Base-by-base conservation (phyloP, 164 flowering plant genomes). In the Chimonanthus salicifolius region DNA sequence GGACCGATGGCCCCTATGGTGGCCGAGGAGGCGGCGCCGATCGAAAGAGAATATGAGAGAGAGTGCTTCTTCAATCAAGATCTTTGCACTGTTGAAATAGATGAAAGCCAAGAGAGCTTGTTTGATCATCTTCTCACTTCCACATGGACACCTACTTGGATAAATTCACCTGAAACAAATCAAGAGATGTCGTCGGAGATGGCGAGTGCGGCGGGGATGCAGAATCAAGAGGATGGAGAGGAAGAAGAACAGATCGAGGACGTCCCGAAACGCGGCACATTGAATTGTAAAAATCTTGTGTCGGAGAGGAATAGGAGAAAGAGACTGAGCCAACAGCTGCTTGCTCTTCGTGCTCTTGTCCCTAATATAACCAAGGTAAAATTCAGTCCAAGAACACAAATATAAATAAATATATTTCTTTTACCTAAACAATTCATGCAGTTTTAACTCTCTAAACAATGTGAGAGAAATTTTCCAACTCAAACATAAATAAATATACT, bases 291-390 rank as follows among this genome's bases (percentile, higher is more conserved):
- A 65, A 81, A 81, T 33, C 68, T 81, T 58, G 78, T 81, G 4
- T 78, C 83, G 6, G 83, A 81, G 72, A 81, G 83, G 75, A 81
- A 81, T 49, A 16, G 83, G 43, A 81, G 83, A 67, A 78, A 78
- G 76, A 70, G 80, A 64, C 72, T 81, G 3, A 78, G 81, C 63
- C 78, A 75, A 47, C 80, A 78, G 48, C 60, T 81, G 47, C 79
- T 78, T 16, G 74, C 83, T 33, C 74, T 81, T 45, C 80, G 83
- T 9, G 76, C 81, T 15, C 76, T 81, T 9, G 83, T 81, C 7
- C 83, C 80, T n/a, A 81, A 81, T 48, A 81, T 81, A 68, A 81
- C 83, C 47, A 81, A 81, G 83, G 83, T 80, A 71, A 44, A 54
- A 54, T 15, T 10, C 60, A 54, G 16, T 54, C 11, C 60, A 54